A percentile compares a stretch with the other conserved stretches of the same genome.
Evolutionary conservation across 1,284 basidiomycete species (phyloP).

Genomic region (Ganoderma lingzhi): DNA sequence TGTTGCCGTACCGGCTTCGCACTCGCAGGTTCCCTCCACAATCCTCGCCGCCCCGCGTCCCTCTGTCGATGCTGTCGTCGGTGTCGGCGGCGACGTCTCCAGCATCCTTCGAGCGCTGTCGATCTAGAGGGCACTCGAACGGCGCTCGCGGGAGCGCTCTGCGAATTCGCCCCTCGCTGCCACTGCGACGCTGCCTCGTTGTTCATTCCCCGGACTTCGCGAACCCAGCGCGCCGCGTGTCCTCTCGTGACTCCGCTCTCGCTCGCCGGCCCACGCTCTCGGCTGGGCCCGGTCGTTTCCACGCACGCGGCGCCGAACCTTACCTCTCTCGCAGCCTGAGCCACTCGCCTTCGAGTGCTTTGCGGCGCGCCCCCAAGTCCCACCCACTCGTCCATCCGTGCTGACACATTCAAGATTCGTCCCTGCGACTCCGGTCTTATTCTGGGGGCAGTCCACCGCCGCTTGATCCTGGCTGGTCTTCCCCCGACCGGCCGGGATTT

Average conservation of each 20-base stretch:
- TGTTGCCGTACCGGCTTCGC: constrained; percentile 4
- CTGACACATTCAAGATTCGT: neutral
- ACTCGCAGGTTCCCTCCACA: neutral
- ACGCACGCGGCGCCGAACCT: constrained; percentile 4
- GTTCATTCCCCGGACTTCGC: constrained; percentile 24
- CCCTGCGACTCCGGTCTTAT: neutral
- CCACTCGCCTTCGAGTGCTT: neutral
- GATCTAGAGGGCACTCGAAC: neutral
- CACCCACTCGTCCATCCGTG: neutral
- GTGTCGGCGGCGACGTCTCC: neutral
- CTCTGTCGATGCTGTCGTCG: neutral
- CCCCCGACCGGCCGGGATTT: constrained; percentile 4
- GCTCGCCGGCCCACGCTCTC: constrained; percentile 5
- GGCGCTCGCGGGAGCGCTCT: neutral
- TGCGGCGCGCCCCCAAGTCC: neutral
- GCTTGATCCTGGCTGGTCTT: neutral
- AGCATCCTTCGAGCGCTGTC: neutral
- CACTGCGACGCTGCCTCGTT: constrained; percentile 26
- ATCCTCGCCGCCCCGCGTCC: neutral
- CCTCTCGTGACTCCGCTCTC: neutral
- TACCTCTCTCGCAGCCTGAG: neutral
- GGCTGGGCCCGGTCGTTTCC: neutral
- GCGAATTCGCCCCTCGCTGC: constrained; percentile 12
- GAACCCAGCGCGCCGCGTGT: constrained; percentile 10
- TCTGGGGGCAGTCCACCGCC: neutral